These are phyloP conservation scores for Mycogone perniciosa DNA, from an alignment of 2,329 filamentous ascomycete genomes.

Conservation along the genomic window DNA sequence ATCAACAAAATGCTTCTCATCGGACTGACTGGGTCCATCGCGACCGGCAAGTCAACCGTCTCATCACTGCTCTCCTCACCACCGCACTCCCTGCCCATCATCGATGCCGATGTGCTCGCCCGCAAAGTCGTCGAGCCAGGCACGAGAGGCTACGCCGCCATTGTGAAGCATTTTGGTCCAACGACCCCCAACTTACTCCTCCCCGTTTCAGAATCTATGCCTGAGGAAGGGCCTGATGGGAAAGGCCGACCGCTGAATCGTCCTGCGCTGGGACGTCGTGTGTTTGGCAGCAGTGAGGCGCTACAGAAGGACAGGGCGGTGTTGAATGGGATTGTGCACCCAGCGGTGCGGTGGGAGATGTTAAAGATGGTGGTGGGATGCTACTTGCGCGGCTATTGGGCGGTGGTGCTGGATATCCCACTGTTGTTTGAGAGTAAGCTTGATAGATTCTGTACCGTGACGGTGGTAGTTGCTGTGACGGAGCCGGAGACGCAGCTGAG, in stretches of 20 bases:
- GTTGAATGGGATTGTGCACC: conserved; percentile 88
- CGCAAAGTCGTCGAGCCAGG: conserved; percentile 93
- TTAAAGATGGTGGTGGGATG: conserved; percentile 64
- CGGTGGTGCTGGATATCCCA: conserved; percentile 86
- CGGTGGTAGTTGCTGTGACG: conserved; percentile 78
- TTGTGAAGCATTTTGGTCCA: conserved; percentile 73
- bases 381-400: conserved; percentile 75
- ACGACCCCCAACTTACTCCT: conserved; percentile 82
- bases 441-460: conserved; percentile 77
- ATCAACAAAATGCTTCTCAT: conserved; percentile 74
- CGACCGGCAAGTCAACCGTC: conserved; percentile 96
- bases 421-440: conserved; percentile 84
- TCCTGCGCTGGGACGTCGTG: conserved; percentile 72
- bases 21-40: conserved; percentile 93
- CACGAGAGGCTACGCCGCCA: conserved; percentile 73
- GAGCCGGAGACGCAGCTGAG: conserved; percentile 79
- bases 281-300: conserved; percentile 76
- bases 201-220: conserved; percentile 45
- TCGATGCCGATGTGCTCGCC: conserved; percentile 90
- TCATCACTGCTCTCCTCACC: conserved; percentile 72
- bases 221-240: conserved; percentile 48
- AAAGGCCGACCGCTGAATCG: conserved; percentile 75
- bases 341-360: conserved; percentile 78
- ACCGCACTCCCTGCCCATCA: conserved; percentile 80
- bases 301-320: conserved; percentile 64